These are phyloP conservation scores for Gynochthodes officinalis DNA, from an alignment of 257 asterid species.

Conservation along the genomic window DNA sequence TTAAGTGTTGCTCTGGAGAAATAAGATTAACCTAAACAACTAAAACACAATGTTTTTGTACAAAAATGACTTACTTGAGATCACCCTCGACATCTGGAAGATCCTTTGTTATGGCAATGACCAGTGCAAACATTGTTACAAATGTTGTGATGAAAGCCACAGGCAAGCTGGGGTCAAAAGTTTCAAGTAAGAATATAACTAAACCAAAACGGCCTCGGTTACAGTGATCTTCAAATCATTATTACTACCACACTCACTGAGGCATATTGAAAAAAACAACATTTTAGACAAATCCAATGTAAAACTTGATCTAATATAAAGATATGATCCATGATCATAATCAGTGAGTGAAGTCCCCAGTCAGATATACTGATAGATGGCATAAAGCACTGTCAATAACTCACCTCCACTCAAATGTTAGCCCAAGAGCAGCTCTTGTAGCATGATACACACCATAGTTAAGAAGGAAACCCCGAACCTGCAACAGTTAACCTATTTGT, in stretches of 20 bases:
- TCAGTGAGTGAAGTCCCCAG: neutral
- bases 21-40: neutral
- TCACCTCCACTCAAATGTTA: conserved; percentile 91
- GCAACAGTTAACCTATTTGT: conserved; percentile 15
- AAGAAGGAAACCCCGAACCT: conserved; percentile 97
- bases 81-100: conserved; percentile 99
- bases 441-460: conserved; percentile 96
- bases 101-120: conserved; percentile 97
- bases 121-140: conserved; percentile 90
- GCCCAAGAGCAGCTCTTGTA: conserved; percentile 94
- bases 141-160: conserved; percentile 97
- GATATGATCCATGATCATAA: neutral
- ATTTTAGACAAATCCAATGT: neutral
- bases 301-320: neutral
- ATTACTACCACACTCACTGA: neutral
- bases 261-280: neutral
- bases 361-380: neutral
- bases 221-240: neutral
- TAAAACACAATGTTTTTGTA: conserved; percentile 6
- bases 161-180: conserved; percentile 67
- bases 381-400: conserved; percentile 10
- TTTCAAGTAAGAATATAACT: neutral
- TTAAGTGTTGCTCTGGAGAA: neutral
- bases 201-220: neutral
- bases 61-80: conserved; percentile 73